A percentile compares a stretch with the other conserved stretches of the same genome.
Conservation (phyloP, 176 grass and related monocot genomes). For the Phragmites australis region DNA sequence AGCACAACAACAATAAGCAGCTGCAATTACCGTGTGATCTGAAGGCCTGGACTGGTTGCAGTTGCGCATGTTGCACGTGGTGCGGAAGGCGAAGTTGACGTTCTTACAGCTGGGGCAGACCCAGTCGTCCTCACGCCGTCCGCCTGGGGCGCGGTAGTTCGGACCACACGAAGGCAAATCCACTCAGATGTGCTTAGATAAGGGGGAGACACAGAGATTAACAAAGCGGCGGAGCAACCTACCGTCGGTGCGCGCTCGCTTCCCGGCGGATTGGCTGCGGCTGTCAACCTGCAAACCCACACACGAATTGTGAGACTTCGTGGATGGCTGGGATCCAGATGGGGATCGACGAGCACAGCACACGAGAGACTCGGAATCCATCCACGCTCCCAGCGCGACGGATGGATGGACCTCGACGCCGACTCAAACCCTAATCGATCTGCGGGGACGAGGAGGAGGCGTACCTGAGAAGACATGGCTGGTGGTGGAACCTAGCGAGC, state of each 20-base stretch:
- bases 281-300: constrained; percentile 57
- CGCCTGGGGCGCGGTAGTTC: constrained; percentile 31
- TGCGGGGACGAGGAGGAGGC: not conserved
- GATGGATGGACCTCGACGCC: not conserved
- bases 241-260: constrained; percentile 90
- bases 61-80: constrained; percentile 89
- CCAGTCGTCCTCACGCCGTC: constrained; percentile 83
- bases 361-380: not conserved
- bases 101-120: constrained; percentile 80
- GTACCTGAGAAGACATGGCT: constrained; percentile 61
- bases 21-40: constrained; percentile 50
- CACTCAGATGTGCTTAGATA: not conserved
- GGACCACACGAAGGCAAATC: constrained; percentile 1
- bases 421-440: constrained; percentile 13
- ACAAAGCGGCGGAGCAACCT: not conserved
- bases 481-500: not conserved
- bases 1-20: not conserved
- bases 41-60: constrained; percentile 75
- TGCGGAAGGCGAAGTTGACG: constrained; percentile 89
- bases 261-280: constrained; percentile 70
- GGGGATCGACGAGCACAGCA: not conserved
- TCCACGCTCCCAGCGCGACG: not conserved
- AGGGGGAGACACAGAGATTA: not conserved
- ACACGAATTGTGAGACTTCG: not conserved
- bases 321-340: not conserved